A percentile compares a stretch with the other conserved stretches of the same genome.
These are phyloP conservation scores for Calcarisporium arbuscula DNA, from an alignment of 2,329 filamentous ascomycete genomes.

Conservation along the genomic window DNA sequence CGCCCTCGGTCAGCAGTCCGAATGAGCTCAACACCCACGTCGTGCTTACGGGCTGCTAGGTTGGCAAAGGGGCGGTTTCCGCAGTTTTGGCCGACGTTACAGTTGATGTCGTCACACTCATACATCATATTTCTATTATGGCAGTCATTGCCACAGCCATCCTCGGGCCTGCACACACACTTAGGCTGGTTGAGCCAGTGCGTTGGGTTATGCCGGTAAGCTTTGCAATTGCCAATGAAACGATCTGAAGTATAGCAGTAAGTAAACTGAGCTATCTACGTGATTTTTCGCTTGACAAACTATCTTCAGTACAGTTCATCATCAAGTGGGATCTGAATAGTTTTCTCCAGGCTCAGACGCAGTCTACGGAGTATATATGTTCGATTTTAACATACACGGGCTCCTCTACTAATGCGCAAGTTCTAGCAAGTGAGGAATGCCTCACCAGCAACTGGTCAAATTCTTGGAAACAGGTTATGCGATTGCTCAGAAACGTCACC, in stretches of 20 bases:
- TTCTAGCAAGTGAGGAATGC: no score
- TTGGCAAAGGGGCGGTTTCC: slow-evolving; percentile 83
- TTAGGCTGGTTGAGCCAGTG: slow-evolving; percentile 66
- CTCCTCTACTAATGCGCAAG: no score
- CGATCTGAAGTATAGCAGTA: slow-evolving; percentile 56
- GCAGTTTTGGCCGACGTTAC: slow-evolving; percentile 72
- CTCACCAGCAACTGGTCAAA: no score
- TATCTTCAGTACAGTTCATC: no score
- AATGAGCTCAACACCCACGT: slow-evolving; percentile 90
- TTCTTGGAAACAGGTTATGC: no score
- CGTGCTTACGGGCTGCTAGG: slow-evolving; percentile 73
- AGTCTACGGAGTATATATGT: no score
- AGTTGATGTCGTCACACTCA: slow-evolving; percentile 89
- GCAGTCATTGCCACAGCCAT: slow-evolving; percentile 82
- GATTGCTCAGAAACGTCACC: no score
- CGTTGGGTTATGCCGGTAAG: slow-evolving; percentile 74
- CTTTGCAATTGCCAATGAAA: slow-evolving; percentile 77
- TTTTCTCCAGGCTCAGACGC: no score
- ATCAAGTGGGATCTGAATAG: no score
- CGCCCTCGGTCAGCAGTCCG: slow-evolving; percentile 85
- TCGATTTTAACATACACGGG: no score
- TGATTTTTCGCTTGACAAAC: no score
- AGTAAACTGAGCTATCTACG: slow-evolving; percentile 1
- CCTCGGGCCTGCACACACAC: slow-evolving; percentile 71
- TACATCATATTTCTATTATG: slow-evolving; percentile 97